A percentile compares a stretch with the other conserved stretches of the same genome.
Conservation (phyloP, 1,139 yeast species). For the Pichia sp. region DNA sequence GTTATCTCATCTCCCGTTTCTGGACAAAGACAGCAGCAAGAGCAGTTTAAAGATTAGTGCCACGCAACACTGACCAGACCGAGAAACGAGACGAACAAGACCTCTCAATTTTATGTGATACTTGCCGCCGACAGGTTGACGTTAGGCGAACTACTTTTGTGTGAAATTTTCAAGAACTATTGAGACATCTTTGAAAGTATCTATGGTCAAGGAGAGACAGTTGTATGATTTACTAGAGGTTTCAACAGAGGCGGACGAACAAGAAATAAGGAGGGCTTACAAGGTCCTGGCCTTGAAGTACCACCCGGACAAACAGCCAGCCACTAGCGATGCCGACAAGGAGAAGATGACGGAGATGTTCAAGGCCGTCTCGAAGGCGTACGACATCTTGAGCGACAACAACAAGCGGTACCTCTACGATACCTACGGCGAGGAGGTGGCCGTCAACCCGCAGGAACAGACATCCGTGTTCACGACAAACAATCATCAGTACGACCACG, state of each 20-base stretch:
- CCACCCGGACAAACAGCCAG: constrained; percentile 29
- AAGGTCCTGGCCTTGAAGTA: constrained; percentile 43
- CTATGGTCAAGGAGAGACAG: constrained; percentile 32
- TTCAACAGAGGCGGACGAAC: constrained; percentile 39
- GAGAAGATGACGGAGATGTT: constrained; percentile 36
- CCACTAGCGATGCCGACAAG: constrained; percentile 53
- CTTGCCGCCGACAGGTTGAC: neutral
- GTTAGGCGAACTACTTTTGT: neutral
- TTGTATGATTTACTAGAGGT: constrained; percentile 48
- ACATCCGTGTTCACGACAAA: constrained; percentile 11
- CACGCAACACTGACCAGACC: neutral
- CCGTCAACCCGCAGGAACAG: constrained; percentile 17
- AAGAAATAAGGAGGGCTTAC: constrained; percentile 50
- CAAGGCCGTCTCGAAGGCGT: constrained; percentile 50
- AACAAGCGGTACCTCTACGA: constrained; percentile 45
- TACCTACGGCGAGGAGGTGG: constrained; percentile 55
- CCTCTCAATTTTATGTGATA: neutral
- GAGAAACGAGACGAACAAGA: neutral
- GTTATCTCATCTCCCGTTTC: too few relatives aligned
- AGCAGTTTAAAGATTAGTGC: neutral
- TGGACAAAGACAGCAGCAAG: too few relatives aligned
- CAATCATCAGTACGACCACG: constrained; percentile 11
- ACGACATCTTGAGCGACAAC: constrained; percentile 48
- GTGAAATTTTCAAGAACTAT: neutral
- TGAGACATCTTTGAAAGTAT: neutral